Evolutionary conservation across 179 eudicot genomes (phyloP).

Genomic region (Camellia oleifera): DNA sequence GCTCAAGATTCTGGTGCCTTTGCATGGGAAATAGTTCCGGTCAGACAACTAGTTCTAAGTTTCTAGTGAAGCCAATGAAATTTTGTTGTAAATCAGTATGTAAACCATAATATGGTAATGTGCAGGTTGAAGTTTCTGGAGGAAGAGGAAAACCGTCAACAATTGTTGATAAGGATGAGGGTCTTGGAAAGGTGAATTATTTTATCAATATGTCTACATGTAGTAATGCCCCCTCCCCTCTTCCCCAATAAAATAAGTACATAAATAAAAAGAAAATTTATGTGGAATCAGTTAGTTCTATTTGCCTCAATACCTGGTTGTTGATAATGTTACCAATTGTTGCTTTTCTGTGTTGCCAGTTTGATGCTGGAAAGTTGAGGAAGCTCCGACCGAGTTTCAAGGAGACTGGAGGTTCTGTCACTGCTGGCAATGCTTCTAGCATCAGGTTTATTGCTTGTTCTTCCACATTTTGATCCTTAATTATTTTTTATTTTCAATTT

Average conservation of each 20-base stretch:
- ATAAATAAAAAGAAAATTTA: not conserved
- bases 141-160: constrained; percentile 78
- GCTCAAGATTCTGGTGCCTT: constrained; percentile 79
- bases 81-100: constrained; percentile 9
- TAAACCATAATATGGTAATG: constrained; percentile 14
- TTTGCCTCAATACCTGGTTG: not conserved
- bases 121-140: constrained; percentile 77
- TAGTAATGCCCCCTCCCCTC: not conserved
- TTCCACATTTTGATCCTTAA: not conserved
- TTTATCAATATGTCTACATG: not conserved
- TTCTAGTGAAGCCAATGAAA: not conserved
- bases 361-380: constrained; percentile 80
- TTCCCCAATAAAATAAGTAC: not conserved
- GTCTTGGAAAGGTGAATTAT: constrained; percentile 67
- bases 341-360: constrained; percentile 41
- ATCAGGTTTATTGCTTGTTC: constrained; percentile 50
- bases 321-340: constrained; percentile 2
- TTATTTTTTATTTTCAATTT: not conserved
- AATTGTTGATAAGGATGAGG: constrained; percentile 83
- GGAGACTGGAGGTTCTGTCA: constrained; percentile 79
- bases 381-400: constrained; percentile 94
- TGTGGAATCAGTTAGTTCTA: constrained; percentile 4
- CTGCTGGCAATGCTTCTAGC: constrained; percentile 95
- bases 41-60: constrained; percentile 30
- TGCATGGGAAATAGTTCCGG: constrained; percentile 94